Conservation (phyloP, 2,329 filamentous ascomycete species). For the Alternaria rosae region DNA sequence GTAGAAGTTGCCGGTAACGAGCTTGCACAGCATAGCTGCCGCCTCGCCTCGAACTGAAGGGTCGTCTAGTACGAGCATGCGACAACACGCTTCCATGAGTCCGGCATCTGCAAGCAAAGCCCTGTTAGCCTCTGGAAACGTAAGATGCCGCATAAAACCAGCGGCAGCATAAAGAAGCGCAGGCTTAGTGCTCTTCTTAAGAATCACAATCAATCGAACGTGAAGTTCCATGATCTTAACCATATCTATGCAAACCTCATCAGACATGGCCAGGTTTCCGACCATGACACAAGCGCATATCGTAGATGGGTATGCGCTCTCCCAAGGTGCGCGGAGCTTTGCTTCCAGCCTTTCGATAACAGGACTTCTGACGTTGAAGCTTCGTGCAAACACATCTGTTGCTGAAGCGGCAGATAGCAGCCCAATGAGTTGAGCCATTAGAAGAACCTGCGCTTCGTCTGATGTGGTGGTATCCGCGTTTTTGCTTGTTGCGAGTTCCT, state of each 20-base stretch:
- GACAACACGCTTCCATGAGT: slow-evolving; percentile 40
- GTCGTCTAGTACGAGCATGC: slow-evolving; percentile 36
- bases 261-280: slow-evolving; percentile 49
- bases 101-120: slow-evolving; percentile 39
- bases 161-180: slow-evolving; percentile 47
- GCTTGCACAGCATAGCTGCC: slow-evolving; percentile 45
- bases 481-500: slow-evolving; percentile 37
- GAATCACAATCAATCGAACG: slow-evolving; percentile 36
- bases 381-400: slow-evolving; percentile 42
- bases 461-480: slow-evolving; percentile 29
- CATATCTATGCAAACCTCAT: slow-evolving; percentile 45
- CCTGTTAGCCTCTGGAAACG: slow-evolving; percentile 45
- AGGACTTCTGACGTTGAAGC: slow-evolving; percentile 35
- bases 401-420: slow-evolving; percentile 44
- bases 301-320: slow-evolving; percentile 31
- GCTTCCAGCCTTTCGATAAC: slow-evolving; percentile 38
- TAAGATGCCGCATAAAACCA: slow-evolving; percentile 48
- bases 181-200: slow-evolving; percentile 34
- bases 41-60: slow-evolving; percentile 46
- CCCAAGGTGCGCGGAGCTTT: slow-evolving; percentile 28
- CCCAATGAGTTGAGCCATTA: slow-evolving; percentile 43
- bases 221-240: slow-evolving; percentile 45
- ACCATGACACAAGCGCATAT: slow-evolving; percentile 49
- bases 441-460: slow-evolving; percentile 35
- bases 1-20: slow-evolving; percentile 40